Base-by-base conservation (phyloP, 805 yeast species). In the Nadsonia fulvescens region DNA sequence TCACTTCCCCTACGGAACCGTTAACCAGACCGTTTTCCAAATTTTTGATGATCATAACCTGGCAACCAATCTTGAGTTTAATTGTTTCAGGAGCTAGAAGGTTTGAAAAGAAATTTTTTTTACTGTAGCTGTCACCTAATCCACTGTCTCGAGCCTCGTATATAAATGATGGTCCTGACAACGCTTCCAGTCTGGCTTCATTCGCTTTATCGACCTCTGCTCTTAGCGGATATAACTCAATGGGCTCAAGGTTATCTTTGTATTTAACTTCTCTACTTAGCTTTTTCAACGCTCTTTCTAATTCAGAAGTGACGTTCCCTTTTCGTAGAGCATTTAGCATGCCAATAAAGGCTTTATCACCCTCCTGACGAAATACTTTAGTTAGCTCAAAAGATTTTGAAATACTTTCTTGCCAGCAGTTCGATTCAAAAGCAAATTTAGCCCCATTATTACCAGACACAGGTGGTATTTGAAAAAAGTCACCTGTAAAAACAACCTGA, bases 391-490 rank as follows among this genome's bases (percentile, higher is more conserved):
- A 61, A 0, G 78, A 75, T 29, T 64, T 63, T 5, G 61, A 48
- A 20, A 86, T 60, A 4, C 68, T 63, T 17, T 48, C 50, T n/a
- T 51, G 49, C 96, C 98, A 89, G 20, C 66, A 52, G 5, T 53
- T 42, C 5, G 79, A 61, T 42, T 81, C 74, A 42, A 89, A 89
- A 35, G 92, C 74, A 39, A 17, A 15, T 46, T 44, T 2, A 56
- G 23, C 15, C 26, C 24, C 13, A 14, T 47, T 49, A 8, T 44
- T 49, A 20, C 51, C 56, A 16, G 56, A 56, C 10, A 86, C 92
- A 0, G 98, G 98, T 1, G 98, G 96, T 30, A 89, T 54, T 51
- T 89, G 98, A 49, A 74, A 83, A 45, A 86, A 89, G 49, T 89
- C 98, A 12, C 98, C 98, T 4, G 91, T 74, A 16, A 83, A 48